These are phyloP conservation scores for Paraphoma sp. DNA, from an alignment of 2,329 filamentous ascomycete species.

Conservation along the genomic window DNA sequence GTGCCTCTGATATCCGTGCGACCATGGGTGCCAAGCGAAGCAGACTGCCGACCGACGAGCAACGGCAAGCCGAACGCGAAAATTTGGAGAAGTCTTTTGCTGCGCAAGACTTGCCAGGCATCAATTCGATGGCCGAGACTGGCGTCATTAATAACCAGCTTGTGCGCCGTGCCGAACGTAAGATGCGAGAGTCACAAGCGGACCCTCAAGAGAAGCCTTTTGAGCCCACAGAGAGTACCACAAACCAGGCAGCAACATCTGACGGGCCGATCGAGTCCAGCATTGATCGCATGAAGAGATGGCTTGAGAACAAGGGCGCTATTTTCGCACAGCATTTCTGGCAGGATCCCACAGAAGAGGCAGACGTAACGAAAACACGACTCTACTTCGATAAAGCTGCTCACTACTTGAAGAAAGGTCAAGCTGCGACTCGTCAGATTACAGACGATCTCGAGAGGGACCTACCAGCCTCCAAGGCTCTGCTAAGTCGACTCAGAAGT, in stretches of 20 bases:
- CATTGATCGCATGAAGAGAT: slow-evolving; percentile 37
- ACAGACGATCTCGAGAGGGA: slow-evolving; percentile 33
- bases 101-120: slow-evolving; percentile 10
- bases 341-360: slow-evolving; percentile 38
- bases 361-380: slow-evolving; percentile 26
- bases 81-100: slow-evolving; percentile 39
- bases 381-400: slow-evolving; percentile 27
- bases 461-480: slow-evolving; percentile 31
- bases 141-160: slow-evolving; percentile 37
- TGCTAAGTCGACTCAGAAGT: slow-evolving; percentile 31
- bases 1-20: slow-evolving; percentile 51
- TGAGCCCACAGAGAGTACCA: neutral
- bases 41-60: slow-evolving; percentile 13
- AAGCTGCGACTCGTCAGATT: slow-evolving; percentile 28
- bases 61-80: slow-evolving; percentile 20
- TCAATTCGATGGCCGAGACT: slow-evolving; percentile 32
- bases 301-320: slow-evolving; percentile 34
- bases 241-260: neutral
- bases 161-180: slow-evolving; percentile 33
- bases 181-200: slow-evolving; percentile 14
- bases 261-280: slow-evolving; percentile 26
- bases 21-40: slow-evolving; percentile 45
- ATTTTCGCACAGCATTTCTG: slow-evolving; percentile 38
- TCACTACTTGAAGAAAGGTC: slow-evolving; percentile 26
- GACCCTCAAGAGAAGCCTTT: neutral